phyloP scores from a whole-genome alignment of 306 rosid species.

The Quercus berberidifolia region DNA sequence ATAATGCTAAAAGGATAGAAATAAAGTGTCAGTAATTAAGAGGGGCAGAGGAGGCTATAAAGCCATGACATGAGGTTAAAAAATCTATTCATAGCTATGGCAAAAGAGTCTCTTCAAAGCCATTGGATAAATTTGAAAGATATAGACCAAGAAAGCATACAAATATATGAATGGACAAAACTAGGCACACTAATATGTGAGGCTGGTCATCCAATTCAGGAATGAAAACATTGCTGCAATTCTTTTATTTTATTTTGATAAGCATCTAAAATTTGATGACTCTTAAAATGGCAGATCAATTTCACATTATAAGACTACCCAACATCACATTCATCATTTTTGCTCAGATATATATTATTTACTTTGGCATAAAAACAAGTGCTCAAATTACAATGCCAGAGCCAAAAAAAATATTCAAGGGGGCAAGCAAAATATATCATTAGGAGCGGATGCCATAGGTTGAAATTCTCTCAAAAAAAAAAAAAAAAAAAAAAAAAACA shows the following conservation, averaged over 20 bases:
- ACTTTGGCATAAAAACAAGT: neutral
- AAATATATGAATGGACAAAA: neutral
- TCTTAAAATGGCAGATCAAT: neutral
- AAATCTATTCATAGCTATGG: neutral
- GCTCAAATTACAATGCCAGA: too few relatives aligned
- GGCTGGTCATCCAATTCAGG: neutral
- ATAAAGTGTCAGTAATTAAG: conserved; percentile 3
- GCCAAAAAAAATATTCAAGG: too few relatives aligned
- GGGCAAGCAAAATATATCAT: too few relatives aligned
- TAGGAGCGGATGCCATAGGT: too few relatives aligned
- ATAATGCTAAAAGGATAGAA: conserved; percentile 64
- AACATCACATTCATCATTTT: neutral
- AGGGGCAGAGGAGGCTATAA: conserved; percentile 3
- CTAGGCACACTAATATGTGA: neutral
- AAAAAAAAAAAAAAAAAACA: too few relatives aligned
- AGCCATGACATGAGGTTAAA: neutral
- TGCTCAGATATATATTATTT: neutral
- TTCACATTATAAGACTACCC: neutral
- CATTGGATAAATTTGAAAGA: neutral
- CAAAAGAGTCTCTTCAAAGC: neutral
- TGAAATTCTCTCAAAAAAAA: too few relatives aligned
- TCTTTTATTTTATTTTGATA: too few relatives aligned
- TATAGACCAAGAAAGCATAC: neutral
- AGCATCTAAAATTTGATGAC: too few relatives aligned
- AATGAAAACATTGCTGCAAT: too few relatives aligned